Conservation (phyloP, 345 rosid genomes). For the Populus davidiana region DNA sequence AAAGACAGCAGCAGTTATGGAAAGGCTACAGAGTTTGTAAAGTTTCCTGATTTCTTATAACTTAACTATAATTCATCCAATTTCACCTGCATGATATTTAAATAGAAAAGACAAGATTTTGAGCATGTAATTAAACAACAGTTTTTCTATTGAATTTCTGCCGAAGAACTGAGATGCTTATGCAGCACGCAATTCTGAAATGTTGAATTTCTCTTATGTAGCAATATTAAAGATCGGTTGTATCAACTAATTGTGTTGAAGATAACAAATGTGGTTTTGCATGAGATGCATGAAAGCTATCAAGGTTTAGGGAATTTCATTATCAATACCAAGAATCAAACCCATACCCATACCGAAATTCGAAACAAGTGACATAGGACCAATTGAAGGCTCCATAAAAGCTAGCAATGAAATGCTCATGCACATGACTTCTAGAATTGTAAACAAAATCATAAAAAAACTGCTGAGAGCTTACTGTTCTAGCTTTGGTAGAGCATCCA, state of each 20-base stretch:
- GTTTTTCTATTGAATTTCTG: not conserved
- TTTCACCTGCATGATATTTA: not conserved
- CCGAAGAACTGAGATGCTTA: not conserved
- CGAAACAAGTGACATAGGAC: not conserved
- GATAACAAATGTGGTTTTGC: not conserved
- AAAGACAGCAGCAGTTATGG: not conserved
- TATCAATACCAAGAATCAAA: not conserved
- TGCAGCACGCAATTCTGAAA: not conserved
- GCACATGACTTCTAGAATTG: not conserved
- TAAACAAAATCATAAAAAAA: constrained; percentile 1
- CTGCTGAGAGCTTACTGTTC: constrained; percentile 61
- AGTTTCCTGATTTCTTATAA: not conserved
- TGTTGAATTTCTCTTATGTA: not conserved
- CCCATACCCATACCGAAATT: not conserved
- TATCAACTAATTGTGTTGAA: not conserved
- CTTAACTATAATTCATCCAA: not conserved
- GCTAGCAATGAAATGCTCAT: not conserved
- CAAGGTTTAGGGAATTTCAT: not conserved
- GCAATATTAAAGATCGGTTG: not conserved
- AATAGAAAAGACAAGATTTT: not conserved
- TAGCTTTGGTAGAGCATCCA: constrained; percentile 88
- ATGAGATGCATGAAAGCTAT: not conserved
- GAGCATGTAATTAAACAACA: not conserved
- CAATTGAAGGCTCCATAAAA: not conserved
- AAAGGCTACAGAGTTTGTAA: not conserved